Percentiles rank a stretch among this genome's conserved stretches.
Evolutionary conservation across 257 asterid species (phyloP).

Genomic region (Solanum appendiculatum): DNA sequence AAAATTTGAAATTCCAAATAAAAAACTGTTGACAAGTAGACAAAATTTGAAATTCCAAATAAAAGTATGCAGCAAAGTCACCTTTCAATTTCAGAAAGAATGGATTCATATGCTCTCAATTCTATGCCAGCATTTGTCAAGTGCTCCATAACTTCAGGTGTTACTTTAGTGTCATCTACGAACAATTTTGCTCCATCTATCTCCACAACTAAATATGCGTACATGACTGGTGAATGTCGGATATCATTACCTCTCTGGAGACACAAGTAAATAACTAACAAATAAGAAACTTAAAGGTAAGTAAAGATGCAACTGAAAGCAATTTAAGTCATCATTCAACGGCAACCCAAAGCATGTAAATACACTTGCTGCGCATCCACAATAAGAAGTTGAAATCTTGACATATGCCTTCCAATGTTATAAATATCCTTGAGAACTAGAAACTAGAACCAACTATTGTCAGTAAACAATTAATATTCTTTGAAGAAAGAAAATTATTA

Average conservation of each 20-base stretch:
- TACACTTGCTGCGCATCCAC: not conserved
- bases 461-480: not conserved
- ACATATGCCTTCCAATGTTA: not conserved
- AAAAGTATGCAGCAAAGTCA: slow-evolving; percentile 7
- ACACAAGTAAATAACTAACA: not conserved
- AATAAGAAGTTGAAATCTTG: not conserved
- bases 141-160: slow-evolving; percentile 62
- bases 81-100: slow-evolving; percentile 87
- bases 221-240: slow-evolving; percentile 91
- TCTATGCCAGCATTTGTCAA: slow-evolving; percentile 73
- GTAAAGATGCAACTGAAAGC: not conserved
- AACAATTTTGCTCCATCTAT: slow-evolving; percentile 72
- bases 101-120: slow-evolving; percentile 70
- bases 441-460: not conserved
- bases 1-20: not conserved
- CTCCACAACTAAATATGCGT: slow-evolving; percentile 86
- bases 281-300: slow-evolving; percentile 2
- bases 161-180: slow-evolving; percentile 60
- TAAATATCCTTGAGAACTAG: not conserved
- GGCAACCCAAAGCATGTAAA: not conserved
- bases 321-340: not conserved
- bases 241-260: slow-evolving; percentile 84
- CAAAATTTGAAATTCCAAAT: not conserved
- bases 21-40: too few species aligned
- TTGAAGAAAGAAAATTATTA: not conserved